Base-by-base conservation (phyloP, 148 eudicot species). In the Chenopodium berlandieri region DNA sequence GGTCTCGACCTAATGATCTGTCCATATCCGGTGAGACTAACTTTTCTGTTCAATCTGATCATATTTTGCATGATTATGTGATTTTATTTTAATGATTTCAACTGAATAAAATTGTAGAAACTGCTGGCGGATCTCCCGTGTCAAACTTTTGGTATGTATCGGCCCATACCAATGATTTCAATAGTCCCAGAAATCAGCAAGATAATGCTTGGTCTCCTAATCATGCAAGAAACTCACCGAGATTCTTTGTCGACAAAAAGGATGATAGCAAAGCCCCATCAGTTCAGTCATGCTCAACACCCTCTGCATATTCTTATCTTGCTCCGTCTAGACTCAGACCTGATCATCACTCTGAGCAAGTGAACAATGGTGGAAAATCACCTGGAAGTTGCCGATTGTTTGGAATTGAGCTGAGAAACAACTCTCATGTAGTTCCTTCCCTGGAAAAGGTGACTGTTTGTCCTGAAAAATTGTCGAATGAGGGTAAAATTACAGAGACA, bases 381-480 rank as follows among this genome's bases (percentile, higher is more conserved):
- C 52, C 77, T 20, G 93, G 91, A 68, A 84, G 88, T 71, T 93
- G 94, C 78, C 84, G 96, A 52, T 73, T 95, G 85, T 95, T 95
- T 88, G 98, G 98, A 37, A 79, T 95, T 80, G 97, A 95, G 63
- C 83, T 95, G 80, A 85, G 82, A 47, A 86, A 67, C 70, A 78
- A 67, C 75, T 74, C 85, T 34, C 20, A 6, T 14, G 46, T 34
- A 37, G 52, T 76, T 56, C 47, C 81, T 44, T 54, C 22, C 48
- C 69, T 56, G 11, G 88, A 81, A 75, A 84, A 83, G 62, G 83
- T 66, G 79, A 25, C 75, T 16, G 9, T 65, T 46, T 73, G 50
- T 37, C 65, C 84, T 72, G 78, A 31, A 37, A 60, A 47, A 32
- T 37, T 32, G 27, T 67, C 62, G 17, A 68, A 65, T 79, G 88